Base-by-base conservation (phyloP, 192 early-diverging fungal species). In the Coemansia furcata region DNA sequence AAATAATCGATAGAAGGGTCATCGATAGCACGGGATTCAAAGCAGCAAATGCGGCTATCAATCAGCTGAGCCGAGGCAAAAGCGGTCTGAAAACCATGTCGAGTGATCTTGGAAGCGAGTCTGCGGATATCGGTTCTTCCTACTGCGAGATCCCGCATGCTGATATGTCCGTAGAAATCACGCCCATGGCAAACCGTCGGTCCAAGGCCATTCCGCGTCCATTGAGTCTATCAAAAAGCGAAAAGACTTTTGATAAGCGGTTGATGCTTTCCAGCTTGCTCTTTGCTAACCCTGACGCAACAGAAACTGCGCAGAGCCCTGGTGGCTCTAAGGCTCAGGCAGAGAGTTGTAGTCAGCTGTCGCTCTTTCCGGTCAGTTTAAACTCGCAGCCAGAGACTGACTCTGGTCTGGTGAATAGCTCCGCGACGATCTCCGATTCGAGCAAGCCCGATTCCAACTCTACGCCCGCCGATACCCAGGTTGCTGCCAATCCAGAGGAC, bases 181-280 rank as follows among this genome's bases (percentile, higher is more conserved):
- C 75, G 29, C 75, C 75, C 11, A 5, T 77, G 6, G 60, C 75
- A 6, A 61, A 78, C 39, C 69, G 76, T n/a, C 36, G 60, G 12
- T 46, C 62, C 33, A 44, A 55, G 8, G 71, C 79, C 0, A 66
- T 68, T 44, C 67, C 71, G n/a, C 70, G 67, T 2, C 66, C 75
- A 23, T 47, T 77, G 62, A n/a, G 62, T 3, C 38, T 70, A 11
- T 73, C 71, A 40, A 70, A 70, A 43, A 74, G 71, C 43, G 80
- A 73, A 39, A 65, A 52, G 62, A 38, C 42, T 4, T 55, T 77
- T 54, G 80, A 82, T 49, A 77, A 74, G 68, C 71, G 75, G 5
- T 58, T 65, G 40, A 50, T 82, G 39, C 60, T 82, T 6, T 82
- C 80, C 15, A 71, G 74, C 29, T 44, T 82, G n/a, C 52, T 78